Conservation (phyloP, 2,329 filamentous ascomycete species). For the Rasamsonia emersonii region DNA sequence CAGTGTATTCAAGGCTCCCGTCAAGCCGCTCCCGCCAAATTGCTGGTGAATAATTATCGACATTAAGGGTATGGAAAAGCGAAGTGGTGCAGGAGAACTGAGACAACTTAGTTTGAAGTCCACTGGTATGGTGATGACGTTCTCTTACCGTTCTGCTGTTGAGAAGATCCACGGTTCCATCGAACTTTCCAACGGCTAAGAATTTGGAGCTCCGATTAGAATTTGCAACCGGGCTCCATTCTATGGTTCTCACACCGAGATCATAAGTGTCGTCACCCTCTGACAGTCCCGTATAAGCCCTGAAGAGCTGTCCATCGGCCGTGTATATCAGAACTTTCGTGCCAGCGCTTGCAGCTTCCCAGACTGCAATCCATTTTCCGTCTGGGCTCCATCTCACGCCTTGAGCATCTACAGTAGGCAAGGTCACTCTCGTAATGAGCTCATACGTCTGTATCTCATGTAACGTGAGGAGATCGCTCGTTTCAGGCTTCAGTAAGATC, state of each 20-base stretch:
- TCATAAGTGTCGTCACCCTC: constrained; percentile 32
- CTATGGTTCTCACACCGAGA: constrained; percentile 43
- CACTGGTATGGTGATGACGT: not conserved
- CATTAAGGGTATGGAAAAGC: constrained; percentile 25
- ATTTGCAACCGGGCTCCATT: constrained; percentile 41
- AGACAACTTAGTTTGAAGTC: constrained; percentile 5
- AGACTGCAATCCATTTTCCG: constrained; percentile 50
- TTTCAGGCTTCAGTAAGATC: constrained; percentile 31
- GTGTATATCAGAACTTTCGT: constrained; percentile 49
- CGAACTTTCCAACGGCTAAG: constrained; percentile 43
- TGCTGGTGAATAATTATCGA: constrained; percentile 20
- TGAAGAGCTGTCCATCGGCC: constrained; percentile 50
- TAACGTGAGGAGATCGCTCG: constrained; percentile 29
- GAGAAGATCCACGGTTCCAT: constrained; percentile 42
- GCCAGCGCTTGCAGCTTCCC: constrained; percentile 46
- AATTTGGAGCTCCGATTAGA: constrained; percentile 23
- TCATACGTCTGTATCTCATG: constrained; percentile 29
- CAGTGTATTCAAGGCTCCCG: constrained; percentile 23
- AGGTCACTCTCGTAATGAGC: constrained; percentile 22
- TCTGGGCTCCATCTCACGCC: constrained; percentile 53
- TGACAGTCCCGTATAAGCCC: constrained; percentile 38
- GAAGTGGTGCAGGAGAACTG: constrained; percentile 27
- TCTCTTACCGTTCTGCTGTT: constrained; percentile 32
- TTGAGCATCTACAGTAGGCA: constrained; percentile 48
- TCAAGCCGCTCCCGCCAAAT: constrained; percentile 28